Percentiles rank a stretch among this genome's conserved stretches.
Conservation (phyloP, 2,329 filamentous ascomycete genomes). For the Aspergillus japonicus region DNA sequence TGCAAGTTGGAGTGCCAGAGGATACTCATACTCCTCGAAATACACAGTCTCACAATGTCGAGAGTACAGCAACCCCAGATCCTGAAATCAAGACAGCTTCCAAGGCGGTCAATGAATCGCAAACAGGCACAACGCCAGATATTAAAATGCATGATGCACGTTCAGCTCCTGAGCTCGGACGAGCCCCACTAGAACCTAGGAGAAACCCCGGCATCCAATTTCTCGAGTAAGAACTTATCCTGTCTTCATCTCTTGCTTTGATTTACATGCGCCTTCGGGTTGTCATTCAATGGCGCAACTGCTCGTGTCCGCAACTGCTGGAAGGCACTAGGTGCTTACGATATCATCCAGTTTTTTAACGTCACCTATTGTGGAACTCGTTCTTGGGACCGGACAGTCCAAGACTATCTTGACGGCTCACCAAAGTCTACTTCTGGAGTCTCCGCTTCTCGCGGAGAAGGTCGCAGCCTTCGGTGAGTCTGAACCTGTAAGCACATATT, state of each 20-base stretch:
- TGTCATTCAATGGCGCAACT: neutral
- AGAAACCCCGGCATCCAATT: slow-evolving; percentile 27
- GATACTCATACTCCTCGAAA: neutral
- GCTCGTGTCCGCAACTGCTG: neutral
- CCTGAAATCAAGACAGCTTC: slow-evolving; percentile 28
- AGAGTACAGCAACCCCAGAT: slow-evolving; percentile 19
- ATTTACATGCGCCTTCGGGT: neutral
- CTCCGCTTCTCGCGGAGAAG: slow-evolving; percentile 69
- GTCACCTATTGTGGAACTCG: slow-evolving; percentile 67
- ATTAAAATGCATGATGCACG: slow-evolving; percentile 21
- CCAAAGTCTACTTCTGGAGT: slow-evolving; percentile 70
- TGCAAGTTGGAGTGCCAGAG: slow-evolving; percentile 18
- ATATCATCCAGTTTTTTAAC: slow-evolving; percentile 54
- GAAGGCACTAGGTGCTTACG: neutral
- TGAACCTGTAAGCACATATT: slow-evolving; percentile 54
- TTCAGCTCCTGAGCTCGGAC: slow-evolving; percentile 14
- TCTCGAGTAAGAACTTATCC: slow-evolving; percentile 27
- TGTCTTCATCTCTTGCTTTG: neutral
- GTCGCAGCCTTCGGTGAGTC: slow-evolving; percentile 62
- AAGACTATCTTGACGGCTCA: slow-evolving; percentile 72
- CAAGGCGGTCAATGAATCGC: slow-evolving; percentile 15
- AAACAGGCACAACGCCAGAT: slow-evolving; percentile 22
- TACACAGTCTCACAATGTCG: neutral
- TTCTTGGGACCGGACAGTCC: slow-evolving; percentile 61
- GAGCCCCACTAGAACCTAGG: slow-evolving; percentile 18